A percentile compares a stretch with the other conserved stretches of the same genome.
phyloP scores from a whole-genome alignment of 2,329 filamentous ascomycete genomes.

The Epichloe scottii region DNA sequence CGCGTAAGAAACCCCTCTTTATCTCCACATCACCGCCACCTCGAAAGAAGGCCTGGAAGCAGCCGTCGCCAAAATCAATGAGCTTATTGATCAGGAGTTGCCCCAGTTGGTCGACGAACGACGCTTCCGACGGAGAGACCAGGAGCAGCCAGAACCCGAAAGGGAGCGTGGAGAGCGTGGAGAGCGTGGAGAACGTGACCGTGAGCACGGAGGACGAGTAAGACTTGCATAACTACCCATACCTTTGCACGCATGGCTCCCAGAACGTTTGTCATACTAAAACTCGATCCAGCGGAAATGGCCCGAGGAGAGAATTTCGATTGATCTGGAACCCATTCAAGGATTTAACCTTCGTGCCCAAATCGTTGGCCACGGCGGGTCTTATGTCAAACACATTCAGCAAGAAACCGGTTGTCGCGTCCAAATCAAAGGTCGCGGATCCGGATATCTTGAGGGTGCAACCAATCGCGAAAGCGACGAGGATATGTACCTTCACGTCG shows the following conservation, averaged over 20 bases:
- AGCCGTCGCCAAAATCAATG: conserved; percentile 78
- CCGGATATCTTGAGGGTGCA: conserved; percentile 80
- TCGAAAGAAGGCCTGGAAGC: conserved; percentile 83
- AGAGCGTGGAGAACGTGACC: conserved; percentile 48
- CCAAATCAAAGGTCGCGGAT: conserved; percentile 94
- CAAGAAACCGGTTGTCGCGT: conserved; percentile 90
- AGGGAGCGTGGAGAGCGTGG: conserved; percentile 30
- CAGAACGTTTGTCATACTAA: not conserved
- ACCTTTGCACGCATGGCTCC: not conserved
- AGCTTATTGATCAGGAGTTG: conserved; percentile 90
- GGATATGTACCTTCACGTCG: conserved; percentile 91
- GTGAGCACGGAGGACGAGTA: conserved; percentile 68
- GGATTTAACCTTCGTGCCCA: conserved; percentile 95
- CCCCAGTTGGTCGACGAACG: conserved; percentile 92
- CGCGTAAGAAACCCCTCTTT: conserved; percentile 73
- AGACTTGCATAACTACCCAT: conserved; percentile 11
- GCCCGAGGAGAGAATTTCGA: conserved; percentile 91
- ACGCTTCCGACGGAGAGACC: conserved; percentile 74
- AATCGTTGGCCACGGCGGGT: conserved; percentile 86
- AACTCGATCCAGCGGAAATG: conserved; percentile 66
- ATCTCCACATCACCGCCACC: conserved; percentile 90
- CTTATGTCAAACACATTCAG: conserved; percentile 97
- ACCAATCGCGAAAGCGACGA: conserved; percentile 90
- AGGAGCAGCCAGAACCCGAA: conserved; percentile 60
- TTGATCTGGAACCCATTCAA: conserved; percentile 77